Evolutionary conservation across 2,329 filamentous ascomycete species (phyloP), one percentile per base, ranked within the genome.

Genomic region (Xylariaceae sp.): DNA sequence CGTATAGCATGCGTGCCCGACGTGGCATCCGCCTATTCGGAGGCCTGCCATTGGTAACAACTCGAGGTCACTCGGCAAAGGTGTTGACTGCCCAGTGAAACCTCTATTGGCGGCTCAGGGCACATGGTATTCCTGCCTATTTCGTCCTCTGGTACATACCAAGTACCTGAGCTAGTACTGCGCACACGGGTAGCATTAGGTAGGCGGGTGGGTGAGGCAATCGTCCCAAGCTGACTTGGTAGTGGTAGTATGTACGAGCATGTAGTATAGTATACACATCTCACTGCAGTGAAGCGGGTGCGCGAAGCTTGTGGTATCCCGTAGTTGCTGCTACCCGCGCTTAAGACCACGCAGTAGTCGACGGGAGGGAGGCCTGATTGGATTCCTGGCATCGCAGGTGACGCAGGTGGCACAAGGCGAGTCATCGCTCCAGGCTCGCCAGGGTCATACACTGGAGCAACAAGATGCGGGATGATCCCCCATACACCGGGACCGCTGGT

Each of bases 341-440:
- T 60, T 60, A 62, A 49, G 57, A 37, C 23, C 23, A 30, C 23
- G 23, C 23, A 30, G 23, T 5, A 30, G 51, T n/a, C 17, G n/a
- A 1, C 35, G 42, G 15, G 48, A 52, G 4, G 10, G 51, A 51
- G 34, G 4, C 18, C 10, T 57, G 18, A 59, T 57, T 62, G 54
- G 60, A 9, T 10, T 30, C 17, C 10, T 6, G 44, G 48, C 51
- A 57, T 18, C 23, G 35, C 10, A 60, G 51, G 60, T 62, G 17
- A 58, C 58, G 42, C n/a, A 60, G 45, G 60, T 62, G 30, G 53
- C 55, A 62, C 60, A 60, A 58, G 30, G 50, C 17, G 34, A 42
- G 39, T 34, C 15, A 39, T 23, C 42, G 47, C 47, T 57, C 57
- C 52, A 49, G 45, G 23, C 23, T 30, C 42, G 2, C 55, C 47